Evolutionary conservation across 441 rosid genomes (phyloP), one percentile per base, ranked within the genome.

Genomic region (Erodium texanum): DNA sequence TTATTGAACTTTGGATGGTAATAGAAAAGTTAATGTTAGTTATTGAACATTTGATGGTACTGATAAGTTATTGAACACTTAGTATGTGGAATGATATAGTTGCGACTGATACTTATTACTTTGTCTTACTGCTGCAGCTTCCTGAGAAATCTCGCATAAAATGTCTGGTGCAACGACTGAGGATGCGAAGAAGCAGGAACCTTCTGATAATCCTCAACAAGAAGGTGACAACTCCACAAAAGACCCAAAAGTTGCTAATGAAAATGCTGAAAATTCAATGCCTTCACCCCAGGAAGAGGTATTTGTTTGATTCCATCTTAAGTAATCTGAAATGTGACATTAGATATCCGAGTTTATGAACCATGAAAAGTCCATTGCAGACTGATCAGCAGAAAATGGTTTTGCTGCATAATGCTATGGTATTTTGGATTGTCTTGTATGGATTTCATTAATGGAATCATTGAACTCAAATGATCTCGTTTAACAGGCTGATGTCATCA

Each of bases 261-360:
- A 76, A 43, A 64, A 48, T 24, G 75, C 76, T n/a, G 78, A 29
- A 70, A 68, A 54, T 19, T 64, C 77, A 5, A 79, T 80, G 78
- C 83, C 84, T 41, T 72, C 86, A 27, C 24, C 79, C 63, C 75
- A 78, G 74, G 64, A 74, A 32, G 90, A 83, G 87, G 90, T 78
- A 81, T n/a, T 24, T 16, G 11, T 41, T 23, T 27, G n/a, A 50
- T 62, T 18, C 20, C 72, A 15, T 62, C 59, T 62, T 11, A 62
- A 15, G 14, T n/a, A 18, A 5, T 4, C 29, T 58, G 34, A 22
- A 50, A 50, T 54, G 23, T 6, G 19, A 22, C 48, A 19, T 68
- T 43, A 11, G 3, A 11, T 5, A 22, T 0, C 54, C 18, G 32
- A 23, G 14, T 58, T 43, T 45, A 22, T 59, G 65, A 27, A 29